phyloP scores from a whole-genome alignment of 495 filamentous ascomycete species.

The Penicillium parvum region DNA sequence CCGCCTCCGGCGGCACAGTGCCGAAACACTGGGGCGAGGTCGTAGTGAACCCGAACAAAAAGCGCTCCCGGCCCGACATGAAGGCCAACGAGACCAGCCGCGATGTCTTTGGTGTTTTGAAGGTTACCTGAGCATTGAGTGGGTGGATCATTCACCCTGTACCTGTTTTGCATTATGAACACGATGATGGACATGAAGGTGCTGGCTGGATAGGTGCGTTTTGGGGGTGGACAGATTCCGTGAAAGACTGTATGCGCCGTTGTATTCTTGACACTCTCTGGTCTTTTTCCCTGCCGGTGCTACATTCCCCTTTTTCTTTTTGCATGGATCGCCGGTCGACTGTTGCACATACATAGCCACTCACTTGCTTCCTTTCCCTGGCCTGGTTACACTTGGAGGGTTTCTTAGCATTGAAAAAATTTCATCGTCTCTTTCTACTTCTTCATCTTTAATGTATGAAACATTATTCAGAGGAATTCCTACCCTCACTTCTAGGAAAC shows the following conservation, averaged over 20 bases:
- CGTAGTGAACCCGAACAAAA: slow-evolving; percentile 41
- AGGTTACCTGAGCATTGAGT: slow-evolving; percentile 26
- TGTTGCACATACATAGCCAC: slow-evolving; percentile 22
- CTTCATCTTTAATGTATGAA: no score
- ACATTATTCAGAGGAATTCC: no score
- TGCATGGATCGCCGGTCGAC: slow-evolving; percentile 31
- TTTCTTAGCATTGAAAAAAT: slow-evolving; percentile 8
- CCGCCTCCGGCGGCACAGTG: slow-evolving; percentile 24
- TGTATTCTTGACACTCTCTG: slow-evolving; percentile 7
- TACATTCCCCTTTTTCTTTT: slow-evolving; percentile 9
- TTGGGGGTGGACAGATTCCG: slow-evolving; percentile 1
- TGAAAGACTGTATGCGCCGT: not conserved
- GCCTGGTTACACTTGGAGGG: slow-evolving; percentile 25
- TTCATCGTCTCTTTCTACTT: not conserved
- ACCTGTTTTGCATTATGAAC: slow-evolving; percentile 8
- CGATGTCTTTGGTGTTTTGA: slow-evolving; percentile 47
- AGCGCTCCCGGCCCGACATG: slow-evolving; percentile 29
- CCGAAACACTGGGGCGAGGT: slow-evolving; percentile 49
- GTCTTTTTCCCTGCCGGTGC: not conserved
- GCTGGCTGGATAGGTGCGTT: not conserved
- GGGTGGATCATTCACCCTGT: not conserved
- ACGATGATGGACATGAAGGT: slow-evolving; percentile 15
- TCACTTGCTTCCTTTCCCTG: slow-evolving; percentile 11
- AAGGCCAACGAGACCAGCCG: slow-evolving; percentile 18
- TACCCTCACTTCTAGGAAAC: no score